A percentile compares a stretch with the other conserved stretches of the same genome.
phyloP scores from a whole-genome alignment of 2,329 filamentous ascomycete genomes.

The Apiospora phragmitis region DNA sequence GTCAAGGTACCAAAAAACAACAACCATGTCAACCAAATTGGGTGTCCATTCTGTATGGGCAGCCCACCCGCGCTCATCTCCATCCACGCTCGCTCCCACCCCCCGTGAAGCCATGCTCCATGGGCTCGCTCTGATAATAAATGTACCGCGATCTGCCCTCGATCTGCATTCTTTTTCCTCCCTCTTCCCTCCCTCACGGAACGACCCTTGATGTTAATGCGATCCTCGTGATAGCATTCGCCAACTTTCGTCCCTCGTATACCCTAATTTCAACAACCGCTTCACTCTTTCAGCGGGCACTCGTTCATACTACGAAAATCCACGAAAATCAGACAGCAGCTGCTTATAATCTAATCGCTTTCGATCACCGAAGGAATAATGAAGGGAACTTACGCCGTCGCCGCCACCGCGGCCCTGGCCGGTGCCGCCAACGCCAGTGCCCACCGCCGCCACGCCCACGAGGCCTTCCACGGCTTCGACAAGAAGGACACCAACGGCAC shows the following conservation, averaged over 20 bases:
- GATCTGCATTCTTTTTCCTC: constrained; percentile 36
- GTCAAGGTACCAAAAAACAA: constrained; percentile 15
- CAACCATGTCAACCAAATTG: constrained; percentile 14
- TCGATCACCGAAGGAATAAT: constrained; percentile 51
- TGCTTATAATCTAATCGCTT: constrained; percentile 25
- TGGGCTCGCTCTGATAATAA: constrained; percentile 37
- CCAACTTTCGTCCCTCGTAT: constrained; percentile 54
- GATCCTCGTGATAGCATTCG: constrained; percentile 48
- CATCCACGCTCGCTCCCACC: neutral
- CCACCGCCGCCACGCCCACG: constrained; percentile 64
- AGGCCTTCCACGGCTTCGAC: constrained; percentile 50
- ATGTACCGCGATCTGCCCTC: constrained; percentile 39
- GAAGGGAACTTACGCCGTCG: constrained; percentile 71
- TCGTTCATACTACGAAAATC: constrained; percentile 52
- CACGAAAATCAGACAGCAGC: constrained; percentile 28
- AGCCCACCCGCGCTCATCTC: neutral
- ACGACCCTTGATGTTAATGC: constrained; percentile 51
- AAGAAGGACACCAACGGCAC: constrained; percentile 44
- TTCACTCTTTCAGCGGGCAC: constrained; percentile 89
- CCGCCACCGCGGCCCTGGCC: constrained; percentile 64
- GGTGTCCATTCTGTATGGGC: constrained; percentile 1
- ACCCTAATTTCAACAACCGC: constrained; percentile 56
- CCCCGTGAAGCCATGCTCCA: neutral
- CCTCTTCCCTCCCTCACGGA: constrained; percentile 42
- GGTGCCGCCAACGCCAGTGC: constrained; percentile 56